Base-by-base conservation (phyloP, 768 basidiomycete species). In the Mycena venus region DNA sequence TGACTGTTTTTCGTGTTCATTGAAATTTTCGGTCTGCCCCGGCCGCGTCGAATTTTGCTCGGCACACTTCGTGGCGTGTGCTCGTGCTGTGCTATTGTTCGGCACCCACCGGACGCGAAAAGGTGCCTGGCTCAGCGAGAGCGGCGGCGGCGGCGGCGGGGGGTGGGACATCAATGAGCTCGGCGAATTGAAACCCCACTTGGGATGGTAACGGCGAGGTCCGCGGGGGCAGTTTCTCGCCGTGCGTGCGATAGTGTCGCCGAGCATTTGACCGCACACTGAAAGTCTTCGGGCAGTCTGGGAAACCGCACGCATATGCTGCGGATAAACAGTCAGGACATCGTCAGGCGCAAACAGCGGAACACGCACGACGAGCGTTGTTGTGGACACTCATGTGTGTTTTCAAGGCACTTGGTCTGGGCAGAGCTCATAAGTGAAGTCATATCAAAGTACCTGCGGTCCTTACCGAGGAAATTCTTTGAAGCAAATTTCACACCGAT, bases 231-330 rank as follows among this genome's bases (percentile, higher is more conserved):
- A 75, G 81, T 72, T 76, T 70, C 36, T 92, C 86, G 29, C 93
- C 92, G 76, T 96, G 94, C 1, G 93, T 95, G 55, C 93, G 92
- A 42, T 94, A 87, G 78, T 96, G 94, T 38, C 94, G 89, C 81
- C 91, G 94, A 19, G 94, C 94, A 77, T 96, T 96, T 10, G 94
- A 95, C 15, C 93, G 90, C 21, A 95, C 94, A 23, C 93, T 91
- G 78, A 95, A 96, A 4, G 86, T 88, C 79, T 93, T 92, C 34
- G 84, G 82, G 79, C 95, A 96, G 38, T 87, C 86, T 17, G 88
- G 84, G 60, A 91, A 90, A 0, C 83, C 87, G 78, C 94, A 96
- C 7, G 82, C 72, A 68, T 83, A 89, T 11, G 89, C 89, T 90
- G 74, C 53, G 17, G 36, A 36, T 36, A 17, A 21, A 23, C 11